These are phyloP conservation scores for Penicillium occitanis DNA, from an alignment of 2,329 filamentous ascomycete genomes.

Conservation along the genomic window DNA sequence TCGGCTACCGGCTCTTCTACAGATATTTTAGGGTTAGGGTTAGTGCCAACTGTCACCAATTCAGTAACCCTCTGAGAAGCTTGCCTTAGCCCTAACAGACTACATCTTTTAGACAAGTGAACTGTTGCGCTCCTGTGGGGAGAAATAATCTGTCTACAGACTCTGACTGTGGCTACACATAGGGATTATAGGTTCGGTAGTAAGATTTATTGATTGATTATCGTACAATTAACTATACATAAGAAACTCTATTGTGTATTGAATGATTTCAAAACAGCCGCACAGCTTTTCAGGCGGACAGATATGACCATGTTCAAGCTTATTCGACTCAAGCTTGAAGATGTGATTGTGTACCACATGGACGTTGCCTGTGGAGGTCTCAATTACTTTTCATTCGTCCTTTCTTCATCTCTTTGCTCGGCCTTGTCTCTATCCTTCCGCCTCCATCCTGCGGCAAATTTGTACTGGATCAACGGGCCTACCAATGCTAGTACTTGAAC, in stretches of 20 bases:
- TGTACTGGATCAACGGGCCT: constrained; percentile 49
- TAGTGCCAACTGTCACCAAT: background rate
- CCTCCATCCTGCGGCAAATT: constrained; percentile 42
- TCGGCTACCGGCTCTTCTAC: background rate
- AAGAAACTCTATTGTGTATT: too few relatives aligned
- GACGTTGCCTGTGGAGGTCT: background rate
- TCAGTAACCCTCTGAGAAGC: too few relatives aligned
- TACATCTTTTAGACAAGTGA: background rate
- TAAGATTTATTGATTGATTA: too few relatives aligned
- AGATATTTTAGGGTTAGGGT: background rate
- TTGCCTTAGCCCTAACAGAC: background rate
- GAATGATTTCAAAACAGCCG: too few relatives aligned
- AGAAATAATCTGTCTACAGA: too few relatives aligned
- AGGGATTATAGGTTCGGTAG: too few relatives aligned
- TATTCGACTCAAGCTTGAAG: background rate
- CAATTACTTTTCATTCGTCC: background rate
- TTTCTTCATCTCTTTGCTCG: background rate
- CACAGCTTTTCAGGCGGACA: too few relatives aligned
- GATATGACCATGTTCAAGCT: too few relatives aligned
- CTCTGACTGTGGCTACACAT: too few relatives aligned
- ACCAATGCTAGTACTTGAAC: constrained; percentile 49
- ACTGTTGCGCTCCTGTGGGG: too few relatives aligned
- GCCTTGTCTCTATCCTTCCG: constrained; percentile 16
- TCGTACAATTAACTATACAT: too few relatives aligned
- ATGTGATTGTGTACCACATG: background rate